phyloP scores from a whole-genome alignment of 1,284 basidiomycete species.

The Athelia psychrophila region DNA sequence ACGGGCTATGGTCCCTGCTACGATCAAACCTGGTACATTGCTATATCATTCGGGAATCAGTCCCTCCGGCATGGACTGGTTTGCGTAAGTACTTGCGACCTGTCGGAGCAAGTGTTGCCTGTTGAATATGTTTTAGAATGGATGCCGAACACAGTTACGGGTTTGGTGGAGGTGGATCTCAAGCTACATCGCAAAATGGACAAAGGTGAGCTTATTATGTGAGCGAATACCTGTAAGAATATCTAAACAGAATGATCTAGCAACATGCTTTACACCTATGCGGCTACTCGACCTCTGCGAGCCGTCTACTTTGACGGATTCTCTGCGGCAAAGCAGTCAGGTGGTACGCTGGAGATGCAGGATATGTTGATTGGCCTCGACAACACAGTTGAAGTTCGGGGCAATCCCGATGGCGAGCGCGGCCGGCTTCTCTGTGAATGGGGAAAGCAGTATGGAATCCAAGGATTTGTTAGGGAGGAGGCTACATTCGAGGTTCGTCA shows the following conservation, averaged over 20 bases:
- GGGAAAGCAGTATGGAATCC: constrained; percentile 1
- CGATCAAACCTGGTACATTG: background rate
- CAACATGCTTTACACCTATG: background rate
- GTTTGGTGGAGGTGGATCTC: background rate
- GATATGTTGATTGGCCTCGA: background rate
- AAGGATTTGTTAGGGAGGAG: constrained; percentile 1
- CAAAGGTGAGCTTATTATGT: background rate
- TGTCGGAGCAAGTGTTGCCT: background rate
- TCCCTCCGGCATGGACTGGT: background rate
- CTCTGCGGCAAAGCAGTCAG: background rate
- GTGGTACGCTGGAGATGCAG: background rate
- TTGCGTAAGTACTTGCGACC: background rate
- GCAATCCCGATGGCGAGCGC: background rate
- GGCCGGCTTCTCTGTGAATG: background rate
- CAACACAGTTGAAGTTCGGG: background rate
- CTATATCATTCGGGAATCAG: background rate
- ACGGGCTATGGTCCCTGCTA: background rate
- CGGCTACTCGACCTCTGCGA: background rate
- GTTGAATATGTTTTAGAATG: background rate
- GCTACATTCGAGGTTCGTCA: background rate
- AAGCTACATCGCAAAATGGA: background rate
- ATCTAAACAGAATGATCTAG: background rate
- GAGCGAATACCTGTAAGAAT: background rate
- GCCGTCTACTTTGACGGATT: constrained; percentile 2
- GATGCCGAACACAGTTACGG: constrained; percentile 1